Conservation (phyloP, 345 rosid species). For the Melaleuca quinquenervia region DNA sequence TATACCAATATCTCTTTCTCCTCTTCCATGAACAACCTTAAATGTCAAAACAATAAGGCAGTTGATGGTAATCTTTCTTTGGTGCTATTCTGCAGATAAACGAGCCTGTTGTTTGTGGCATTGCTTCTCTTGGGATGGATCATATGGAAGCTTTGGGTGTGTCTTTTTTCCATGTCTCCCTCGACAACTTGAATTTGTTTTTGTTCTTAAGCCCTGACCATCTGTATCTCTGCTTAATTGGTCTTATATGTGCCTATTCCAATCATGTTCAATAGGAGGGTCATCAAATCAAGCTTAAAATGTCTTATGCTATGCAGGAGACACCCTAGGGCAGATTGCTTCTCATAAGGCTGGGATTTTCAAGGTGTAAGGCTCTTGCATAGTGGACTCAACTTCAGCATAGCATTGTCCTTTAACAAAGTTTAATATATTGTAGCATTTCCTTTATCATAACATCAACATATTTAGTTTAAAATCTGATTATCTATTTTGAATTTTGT, state of each 20-base stretch:
- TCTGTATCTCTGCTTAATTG: not conserved
- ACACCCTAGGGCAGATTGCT: slow-evolving; percentile 68
- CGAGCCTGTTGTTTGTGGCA: slow-evolving; percentile 78
- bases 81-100: slow-evolving; percentile 45
- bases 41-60: not conserved
- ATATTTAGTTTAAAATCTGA: slow-evolving; percentile 23
- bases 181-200: not conserved
- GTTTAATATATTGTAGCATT: slow-evolving; percentile 4
- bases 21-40: not conserved
- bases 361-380: slow-evolving; percentile 45
- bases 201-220: not conserved
- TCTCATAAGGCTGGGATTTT: slow-evolving; percentile 86
- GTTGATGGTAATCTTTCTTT: not conserved
- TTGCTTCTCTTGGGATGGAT: slow-evolving; percentile 85
- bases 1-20: not conserved
- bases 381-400: slow-evolving; percentile 3
- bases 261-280: not conserved
- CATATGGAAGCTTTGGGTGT: slow-evolving; percentile 66
- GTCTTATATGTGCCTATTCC: not conserved
- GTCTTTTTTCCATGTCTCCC: not conserved
- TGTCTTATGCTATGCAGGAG: slow-evolving; percentile 31
- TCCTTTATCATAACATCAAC: slow-evolving; percentile 6
- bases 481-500: slow-evolving; percentile 43
- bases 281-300: not conserved
- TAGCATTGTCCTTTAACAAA: not conserved